Conservation (phyloP, 2,329 filamentous ascomycete genomes). For the Emericellopsis cladophorae region DNA sequence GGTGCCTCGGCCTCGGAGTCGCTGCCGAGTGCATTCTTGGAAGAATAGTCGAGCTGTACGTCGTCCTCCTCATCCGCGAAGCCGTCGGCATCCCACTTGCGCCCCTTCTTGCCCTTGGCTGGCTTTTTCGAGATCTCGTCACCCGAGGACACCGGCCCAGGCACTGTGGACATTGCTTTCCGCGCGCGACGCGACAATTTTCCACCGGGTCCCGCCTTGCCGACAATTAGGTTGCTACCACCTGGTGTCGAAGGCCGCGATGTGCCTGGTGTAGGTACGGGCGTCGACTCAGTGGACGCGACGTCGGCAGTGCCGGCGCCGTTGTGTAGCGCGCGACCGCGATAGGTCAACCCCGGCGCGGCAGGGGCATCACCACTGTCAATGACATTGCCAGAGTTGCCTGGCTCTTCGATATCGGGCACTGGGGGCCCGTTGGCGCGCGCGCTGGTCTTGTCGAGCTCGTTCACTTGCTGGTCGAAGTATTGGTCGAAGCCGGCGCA, state of each 20-base stretch:
- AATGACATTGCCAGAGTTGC: no score
- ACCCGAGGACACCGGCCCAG: constrained; percentile 62
- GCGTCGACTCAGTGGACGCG: constrained; percentile 55
- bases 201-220: constrained; percentile 59
- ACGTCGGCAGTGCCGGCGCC: constrained; percentile 16
- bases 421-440: constrained; percentile 11
- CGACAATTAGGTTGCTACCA: constrained; percentile 49
- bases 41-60: constrained; percentile 83
- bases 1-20: constrained; percentile 38
- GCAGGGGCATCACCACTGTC: constrained; percentile 7
- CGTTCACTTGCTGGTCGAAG: constrained; percentile 83
- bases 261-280: constrained; percentile 56
- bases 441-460: constrained; percentile 52
- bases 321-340: constrained; percentile 21
- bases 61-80: constrained; percentile 73
- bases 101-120: constrained; percentile 56
- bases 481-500: constrained; percentile 79
- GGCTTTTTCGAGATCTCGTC: constrained; percentile 53
- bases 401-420: constrained; percentile 4
- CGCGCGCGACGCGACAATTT: constrained; percentile 74
- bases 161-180: constrained; percentile 45
- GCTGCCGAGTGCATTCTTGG: constrained; percentile 36
- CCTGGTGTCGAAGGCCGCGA: constrained; percentile 71
- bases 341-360: constrained; percentile 26
- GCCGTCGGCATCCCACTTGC: constrained; percentile 88